Base-by-base conservation (phyloP, 768 basidiomycete species). In the Mycena kentingensis region DNA sequence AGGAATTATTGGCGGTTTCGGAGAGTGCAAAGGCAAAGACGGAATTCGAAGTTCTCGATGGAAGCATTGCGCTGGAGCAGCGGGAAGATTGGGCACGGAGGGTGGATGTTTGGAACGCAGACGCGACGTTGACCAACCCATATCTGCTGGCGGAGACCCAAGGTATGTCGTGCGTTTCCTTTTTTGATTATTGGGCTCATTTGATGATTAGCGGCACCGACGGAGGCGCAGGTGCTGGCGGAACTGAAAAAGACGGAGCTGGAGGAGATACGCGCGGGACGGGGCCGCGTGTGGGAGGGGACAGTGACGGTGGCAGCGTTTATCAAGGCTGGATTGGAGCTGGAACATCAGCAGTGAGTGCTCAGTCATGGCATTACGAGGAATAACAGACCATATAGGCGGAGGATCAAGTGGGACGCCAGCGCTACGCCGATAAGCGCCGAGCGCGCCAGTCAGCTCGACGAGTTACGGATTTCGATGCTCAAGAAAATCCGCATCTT, bases 391-490 rank as follows among this genome's bases (percentile, higher is more conserved):
- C n/a, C n/a, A n/a, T n/a, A 6, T n/a, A 46, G 47, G 24, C 42
- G 28, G 3, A 13, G 36, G 16, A 16, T 53, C 12, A 21, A 15
- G 2, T n/a, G 28, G 15, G 56, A 49, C n/a, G 19, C 43, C 5
- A 37, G 3, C 8, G 29, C 21, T 1, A 26, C 7, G 15, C 37
- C 18, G n/a, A 4, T 54, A 2, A 54, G 42, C 11, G 46, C 51
- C 19, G 44, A 39, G 8, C 31, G 37, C 5, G 18, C 43, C 10
- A 31, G 29, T 22, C 35, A 54, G 21, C 16, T 58, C 5, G 7
- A 60, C 18, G 49, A 61, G 22, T 48, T 28, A 6, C 53, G 58
- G 7, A 22, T 39, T 12, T 24, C 49, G 1, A 26, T 59, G 13
- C 8, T 29, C n/a, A 13, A 28, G 15, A 53, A 58, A 27, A 22